Evolutionary conservation across 305 asterid genomes (phyloP).

Genomic region (Fraxinus paxiana): DNA sequence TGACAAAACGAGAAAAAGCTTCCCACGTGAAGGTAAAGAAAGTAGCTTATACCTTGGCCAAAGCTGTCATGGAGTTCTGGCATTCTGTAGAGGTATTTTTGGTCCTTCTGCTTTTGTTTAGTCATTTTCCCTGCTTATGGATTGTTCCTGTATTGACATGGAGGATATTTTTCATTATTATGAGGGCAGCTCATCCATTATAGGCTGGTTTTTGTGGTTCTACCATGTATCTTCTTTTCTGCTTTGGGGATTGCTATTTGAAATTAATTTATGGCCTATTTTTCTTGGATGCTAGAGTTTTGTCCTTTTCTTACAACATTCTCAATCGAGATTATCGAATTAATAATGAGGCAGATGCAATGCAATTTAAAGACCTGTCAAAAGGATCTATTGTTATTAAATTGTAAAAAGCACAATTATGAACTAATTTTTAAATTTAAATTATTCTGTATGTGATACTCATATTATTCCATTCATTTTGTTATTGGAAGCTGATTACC

Average conservation of each 20-base stretch:
- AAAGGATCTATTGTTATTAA: background rate
- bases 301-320: background rate
- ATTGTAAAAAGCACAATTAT: background rate
- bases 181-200: constrained; percentile 13
- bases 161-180: constrained; percentile 1
- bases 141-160: constrained; percentile 6
- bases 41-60: constrained; percentile 64
- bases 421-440: background rate
- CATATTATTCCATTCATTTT: background rate
- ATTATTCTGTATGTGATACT: background rate
- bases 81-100: constrained; percentile 56
- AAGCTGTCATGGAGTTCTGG: constrained; percentile 84
- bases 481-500: background rate
- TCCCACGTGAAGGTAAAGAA: constrained; percentile 47
- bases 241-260: constrained; percentile 13
- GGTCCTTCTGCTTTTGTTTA: background rate
- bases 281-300: background rate
- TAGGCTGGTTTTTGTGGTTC: constrained; percentile 10
- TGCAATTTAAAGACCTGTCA: background rate
- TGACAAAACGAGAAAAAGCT: constrained; percentile 44
- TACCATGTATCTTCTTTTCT: constrained; percentile 7
- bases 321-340: background rate
- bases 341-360: background rate
- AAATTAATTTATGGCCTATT: background rate
- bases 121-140: background rate